Evolutionary conservation across 2,329 filamentous ascomycete genomes (phyloP).

Genomic region (Colletotrichum endophyticum): DNA sequence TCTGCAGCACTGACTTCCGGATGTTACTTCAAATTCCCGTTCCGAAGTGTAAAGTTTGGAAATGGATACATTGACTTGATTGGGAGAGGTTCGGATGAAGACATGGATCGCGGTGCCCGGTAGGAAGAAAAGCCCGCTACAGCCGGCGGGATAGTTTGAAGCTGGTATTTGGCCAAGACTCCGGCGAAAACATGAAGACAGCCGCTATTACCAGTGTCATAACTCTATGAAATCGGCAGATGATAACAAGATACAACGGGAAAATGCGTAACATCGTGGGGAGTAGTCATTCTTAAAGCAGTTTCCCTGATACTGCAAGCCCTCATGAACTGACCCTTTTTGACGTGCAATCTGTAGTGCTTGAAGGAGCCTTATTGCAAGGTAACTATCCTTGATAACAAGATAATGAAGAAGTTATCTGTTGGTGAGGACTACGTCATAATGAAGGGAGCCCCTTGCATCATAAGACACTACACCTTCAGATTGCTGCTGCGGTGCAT

Average conservation of each 20-base stretch:
- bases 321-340: too few species aligned
- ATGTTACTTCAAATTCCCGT: fast-evolving
- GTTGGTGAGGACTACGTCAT: background rate
- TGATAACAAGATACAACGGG: background rate
- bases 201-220: background rate
- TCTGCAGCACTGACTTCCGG: background rate
- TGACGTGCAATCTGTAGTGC: too few species aligned
- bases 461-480: background rate
- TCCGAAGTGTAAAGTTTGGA: background rate
- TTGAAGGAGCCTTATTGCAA: background rate
- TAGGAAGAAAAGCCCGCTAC: fast-evolving
- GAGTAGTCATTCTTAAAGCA: too few species aligned
- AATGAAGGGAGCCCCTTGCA: background rate
- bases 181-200: background rate
- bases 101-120: fast-evolving
- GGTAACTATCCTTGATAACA: fast-evolving
- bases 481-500: background rate
- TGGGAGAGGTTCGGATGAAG: background rate
- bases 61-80: background rate
- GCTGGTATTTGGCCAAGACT: background rate
- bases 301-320: fast-evolving
- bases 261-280: background rate
- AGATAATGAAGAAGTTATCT: background rate
- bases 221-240: fast-evolving
- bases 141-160: conserved; percentile 12